Evolutionary conservation across 2,329 filamentous ascomycete genomes (phyloP), one percentile per base, ranked within the genome.

Genomic region (Diaporthe destruens): DNA sequence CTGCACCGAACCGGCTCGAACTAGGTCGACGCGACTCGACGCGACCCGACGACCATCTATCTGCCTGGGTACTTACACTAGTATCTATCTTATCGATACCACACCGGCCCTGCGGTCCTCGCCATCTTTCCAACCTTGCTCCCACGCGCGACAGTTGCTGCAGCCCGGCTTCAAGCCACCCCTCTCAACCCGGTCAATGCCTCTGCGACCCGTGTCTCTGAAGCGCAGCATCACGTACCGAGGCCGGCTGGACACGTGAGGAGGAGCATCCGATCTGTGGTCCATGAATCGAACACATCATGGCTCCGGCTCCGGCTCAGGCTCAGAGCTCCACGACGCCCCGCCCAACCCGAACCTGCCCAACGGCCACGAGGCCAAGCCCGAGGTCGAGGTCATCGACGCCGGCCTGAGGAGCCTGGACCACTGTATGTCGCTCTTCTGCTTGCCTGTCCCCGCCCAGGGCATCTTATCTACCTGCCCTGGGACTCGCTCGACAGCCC

Each of bases 351-450:
- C 42, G 20, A 67, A 47, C 42, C 59, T 73, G 47, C 56, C 66
- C 25, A 72, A 74, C 32, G 71, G 72, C 32, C 72, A 71, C 47
- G 61, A 47, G 57, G 75, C 57, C 72, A 79, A 75, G 57, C 75
- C 57, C 72, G 79, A 75, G 76, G 79, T 77, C 75, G 77, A 78
- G 53, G 82, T 83, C 25, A 83, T 86, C 56, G 93, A 95, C 81
- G 95, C 95, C 69, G 95, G 95, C 65, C 85, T 97, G 80, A 90
- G 90, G 81, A 94, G 92, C 80, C 85, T 95, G 72, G 90, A 97
- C 84, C 93, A 95, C 81, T 95, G 93, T 92, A 86, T 74, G 87
- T 36, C 14, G n/a, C 29, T 34, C 51, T 12, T 25, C 29, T 36
- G 12, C 18, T 14, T 49, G 25, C 32, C 51, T 6, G 25, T 25